Evolutionary conservation across 257 asterid genomes (phyloP).

Genomic region (Plantago major): DNA sequence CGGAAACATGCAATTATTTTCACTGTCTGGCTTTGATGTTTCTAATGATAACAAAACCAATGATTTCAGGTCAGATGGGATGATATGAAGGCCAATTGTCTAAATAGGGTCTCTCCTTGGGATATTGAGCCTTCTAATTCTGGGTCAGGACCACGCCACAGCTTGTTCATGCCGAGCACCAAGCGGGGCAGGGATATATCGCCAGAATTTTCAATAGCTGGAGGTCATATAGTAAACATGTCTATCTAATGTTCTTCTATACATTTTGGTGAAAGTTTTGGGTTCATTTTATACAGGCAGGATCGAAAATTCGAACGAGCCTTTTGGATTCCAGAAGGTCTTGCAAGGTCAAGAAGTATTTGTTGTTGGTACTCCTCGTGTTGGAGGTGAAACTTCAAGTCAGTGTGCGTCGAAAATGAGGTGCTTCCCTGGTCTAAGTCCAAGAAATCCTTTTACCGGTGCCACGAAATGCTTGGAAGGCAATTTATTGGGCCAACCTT

Average conservation of each 20-base stretch:
- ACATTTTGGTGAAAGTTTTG: neutral
- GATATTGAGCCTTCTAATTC: constrained; percentile 76
- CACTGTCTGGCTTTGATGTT: neutral
- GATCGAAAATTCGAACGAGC: constrained; percentile 58
- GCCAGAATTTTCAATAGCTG: constrained; percentile 45
- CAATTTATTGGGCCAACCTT: neutral
- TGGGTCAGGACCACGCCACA: constrained; percentile 51
- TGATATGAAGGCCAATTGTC: constrained; percentile 64
- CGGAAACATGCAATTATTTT: neutral
- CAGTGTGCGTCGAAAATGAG: constrained; percentile 41
- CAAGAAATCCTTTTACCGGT: neutral
- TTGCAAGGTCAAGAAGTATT: constrained; percentile 99
- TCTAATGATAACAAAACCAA: constrained; percentile 6
- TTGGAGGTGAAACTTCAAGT: constrained; percentile 39
- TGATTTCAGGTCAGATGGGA: constrained; percentile 86
- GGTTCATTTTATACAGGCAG: constrained; percentile 38
- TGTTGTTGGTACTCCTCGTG: constrained; percentile 40
- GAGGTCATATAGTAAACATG: constrained; percentile 36
- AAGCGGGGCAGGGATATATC: constrained; percentile 70
- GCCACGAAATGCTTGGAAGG: neutral
- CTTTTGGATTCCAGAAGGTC: constrained; percentile 93
- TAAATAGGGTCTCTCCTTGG: constrained; percentile 94
- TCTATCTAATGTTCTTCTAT: neutral
- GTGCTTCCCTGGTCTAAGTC: constrained; percentile 35
- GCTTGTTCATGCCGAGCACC: constrained; percentile 53